These are phyloP conservation scores for Halenospora varia DNA, from an alignment of 495 filamentous ascomycete genomes.

Conservation along the genomic window DNA sequence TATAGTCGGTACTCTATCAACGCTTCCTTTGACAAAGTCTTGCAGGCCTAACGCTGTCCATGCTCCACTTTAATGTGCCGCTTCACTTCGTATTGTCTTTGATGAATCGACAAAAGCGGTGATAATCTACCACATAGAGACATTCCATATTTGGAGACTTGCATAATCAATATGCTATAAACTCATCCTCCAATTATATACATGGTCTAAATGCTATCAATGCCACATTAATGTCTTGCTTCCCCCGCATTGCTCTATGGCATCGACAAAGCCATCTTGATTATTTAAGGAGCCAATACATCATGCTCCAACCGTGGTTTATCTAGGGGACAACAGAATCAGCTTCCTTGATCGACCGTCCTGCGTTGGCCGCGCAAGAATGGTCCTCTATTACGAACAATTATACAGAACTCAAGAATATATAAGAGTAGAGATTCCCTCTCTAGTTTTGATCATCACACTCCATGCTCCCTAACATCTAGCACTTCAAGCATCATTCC, in stretches of 20 bases:
- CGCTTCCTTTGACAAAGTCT: too few species aligned
- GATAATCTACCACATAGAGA: not conserved
- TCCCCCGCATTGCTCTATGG: slow-evolving; percentile 8
- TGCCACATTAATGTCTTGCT: slow-evolving; percentile 5
- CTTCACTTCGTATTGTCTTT: too few species aligned
- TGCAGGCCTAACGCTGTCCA: too few species aligned
- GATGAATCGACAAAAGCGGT: too few species aligned
- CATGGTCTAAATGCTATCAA: not conserved
- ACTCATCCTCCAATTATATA: not conserved
- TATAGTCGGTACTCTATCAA: too few species aligned
- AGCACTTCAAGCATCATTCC: not conserved
- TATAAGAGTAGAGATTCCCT: slow-evolving; percentile 9
- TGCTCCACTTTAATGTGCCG: too few species aligned
- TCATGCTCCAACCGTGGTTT: slow-evolving; percentile 2
- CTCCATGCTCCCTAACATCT: not conserved
- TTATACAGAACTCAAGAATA: slow-evolving; percentile 4
- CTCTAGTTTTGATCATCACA: not conserved
- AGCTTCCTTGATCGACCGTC: slow-evolving; percentile 11
- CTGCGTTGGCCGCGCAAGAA: slow-evolving; percentile 9
- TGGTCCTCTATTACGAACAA: slow-evolving; percentile 4
- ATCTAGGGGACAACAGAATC: slow-evolving; percentile 1
- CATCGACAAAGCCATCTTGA: slow-evolving; percentile 5
- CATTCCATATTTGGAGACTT: not conserved
- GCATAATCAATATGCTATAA: not conserved
- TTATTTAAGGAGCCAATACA: slow-evolving; percentile 5